phyloP scores from a whole-genome alignment of 2,329 filamentous ascomycete genomes.

The Penicillium palitans region DNA sequence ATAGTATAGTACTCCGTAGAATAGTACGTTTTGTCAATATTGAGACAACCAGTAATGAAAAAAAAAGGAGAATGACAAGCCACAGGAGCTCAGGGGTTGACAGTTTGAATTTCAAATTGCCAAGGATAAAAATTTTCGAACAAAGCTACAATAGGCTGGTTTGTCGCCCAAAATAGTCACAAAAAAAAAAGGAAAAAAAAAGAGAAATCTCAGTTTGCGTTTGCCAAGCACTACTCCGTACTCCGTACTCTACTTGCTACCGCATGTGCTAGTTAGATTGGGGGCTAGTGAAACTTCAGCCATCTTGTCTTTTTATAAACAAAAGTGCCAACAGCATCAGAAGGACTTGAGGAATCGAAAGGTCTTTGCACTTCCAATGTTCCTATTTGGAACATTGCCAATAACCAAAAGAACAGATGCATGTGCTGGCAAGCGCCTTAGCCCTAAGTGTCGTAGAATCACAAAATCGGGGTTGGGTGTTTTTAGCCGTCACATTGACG shows the following conservation, averaged over 20 bases:
- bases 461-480: neutral
- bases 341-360: neutral
- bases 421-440: constrained; percentile 20
- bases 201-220: neutral
- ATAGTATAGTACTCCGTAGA: neutral
- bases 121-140: neutral
- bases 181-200: neutral
- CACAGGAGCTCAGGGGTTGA: constrained; percentile 1
- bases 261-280: neutral
- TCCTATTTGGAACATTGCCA: neutral
- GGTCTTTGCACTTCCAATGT: neutral
- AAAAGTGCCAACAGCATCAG: neutral
- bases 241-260: neutral
- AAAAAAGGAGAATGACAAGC: neutral
- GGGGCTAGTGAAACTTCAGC: neutral
- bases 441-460: neutral
- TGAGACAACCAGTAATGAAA: neutral
- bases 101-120: neutral
- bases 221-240: neutral
- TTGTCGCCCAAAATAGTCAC: constrained; percentile 2
- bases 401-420: constrained; percentile 4
- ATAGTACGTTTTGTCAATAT: neutral
- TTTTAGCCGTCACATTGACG: neutral
- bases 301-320: neutral
- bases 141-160: neutral